A percentile compares a stretch with the other conserved stretches of the same genome.
Evolutionary conservation across 2,329 filamentous ascomycete species (phyloP).

Genomic region (Paradendryphiella salina): DNA sequence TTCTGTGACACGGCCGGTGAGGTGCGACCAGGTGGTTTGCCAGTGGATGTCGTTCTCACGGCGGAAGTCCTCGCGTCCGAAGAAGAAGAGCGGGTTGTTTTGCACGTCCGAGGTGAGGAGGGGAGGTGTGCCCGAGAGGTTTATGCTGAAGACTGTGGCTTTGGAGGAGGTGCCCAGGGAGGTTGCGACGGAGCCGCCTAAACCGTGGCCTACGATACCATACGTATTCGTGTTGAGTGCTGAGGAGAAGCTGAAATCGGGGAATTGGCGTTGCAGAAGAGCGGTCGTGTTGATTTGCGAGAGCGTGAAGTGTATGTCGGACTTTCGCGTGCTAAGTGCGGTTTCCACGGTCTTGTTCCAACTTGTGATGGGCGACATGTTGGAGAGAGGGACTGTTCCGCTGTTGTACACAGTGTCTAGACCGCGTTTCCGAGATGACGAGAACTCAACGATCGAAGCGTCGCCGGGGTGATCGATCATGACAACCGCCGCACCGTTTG

Average conservation of each 20-base stretch:
- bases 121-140: constrained; percentile 30
- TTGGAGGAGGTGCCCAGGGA: constrained; percentile 3
- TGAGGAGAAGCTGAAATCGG: constrained; percentile 12
- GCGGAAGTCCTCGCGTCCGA: constrained; percentile 70
- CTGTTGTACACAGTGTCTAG: constrained; percentile 24
- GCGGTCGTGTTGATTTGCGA: constrained; percentile 7
- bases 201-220: constrained; percentile 33
- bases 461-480: constrained; percentile 57
- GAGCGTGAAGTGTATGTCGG: constrained; percentile 28
- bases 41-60: constrained; percentile 95
- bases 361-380: constrained; percentile 15
- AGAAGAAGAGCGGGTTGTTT: constrained; percentile 27
- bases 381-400: constrained; percentile 21
- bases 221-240: constrained; percentile 12
- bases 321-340: constrained; percentile 20
- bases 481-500: constrained; percentile 53
- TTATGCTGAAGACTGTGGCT: constrained; percentile 23
- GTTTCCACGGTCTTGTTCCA: constrained; percentile 23
- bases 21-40: constrained; percentile 61
- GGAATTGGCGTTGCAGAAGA: constrained; percentile 15
- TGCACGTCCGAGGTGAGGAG: constrained; percentile 6
- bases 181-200: constrained; percentile 37
- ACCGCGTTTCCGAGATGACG: constrained; percentile 11
- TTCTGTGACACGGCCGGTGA: constrained; percentile 25
- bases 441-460: constrained; percentile 51